Percentiles rank a stretch among this genome's conserved stretches.
These are phyloP conservation scores for Mycena sp. DNA, from an alignment of 1,284 basidiomycete genomes.

Conservation along the genomic window DNA sequence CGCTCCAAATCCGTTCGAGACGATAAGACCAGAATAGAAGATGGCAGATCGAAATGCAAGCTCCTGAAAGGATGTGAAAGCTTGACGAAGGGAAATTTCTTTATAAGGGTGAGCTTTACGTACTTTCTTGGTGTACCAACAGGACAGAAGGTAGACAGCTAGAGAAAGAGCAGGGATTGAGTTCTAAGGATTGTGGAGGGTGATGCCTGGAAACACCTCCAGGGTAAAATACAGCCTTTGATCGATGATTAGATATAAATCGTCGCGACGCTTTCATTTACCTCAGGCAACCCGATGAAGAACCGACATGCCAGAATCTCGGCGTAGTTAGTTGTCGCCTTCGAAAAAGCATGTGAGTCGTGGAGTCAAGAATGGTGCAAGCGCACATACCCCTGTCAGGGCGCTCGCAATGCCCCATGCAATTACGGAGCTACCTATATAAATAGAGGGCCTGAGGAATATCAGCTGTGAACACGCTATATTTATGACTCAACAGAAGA, in stretches of 20 bases:
- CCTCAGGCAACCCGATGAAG: constrained; percentile 72
- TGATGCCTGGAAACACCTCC: constrained; percentile 40
- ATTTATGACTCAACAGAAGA: neutral
- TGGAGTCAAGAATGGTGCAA: neutral
- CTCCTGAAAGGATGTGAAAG: constrained; percentile 51
- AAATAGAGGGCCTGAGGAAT: constrained; percentile 61
- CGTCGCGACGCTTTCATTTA: constrained; percentile 19
- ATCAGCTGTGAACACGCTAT: neutral
- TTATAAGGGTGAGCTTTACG: neutral
- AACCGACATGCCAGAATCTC: constrained; percentile 67
- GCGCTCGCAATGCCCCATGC: constrained; percentile 71
- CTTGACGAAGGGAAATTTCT: no score
- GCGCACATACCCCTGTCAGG: constrained; percentile 60
- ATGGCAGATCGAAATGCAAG: constrained; percentile 75
- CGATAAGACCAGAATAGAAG: constrained; percentile 73
- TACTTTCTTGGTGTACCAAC: constrained; percentile 74
- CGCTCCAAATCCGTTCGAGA: constrained; percentile 81
- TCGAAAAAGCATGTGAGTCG: neutral
- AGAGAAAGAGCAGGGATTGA: no score
- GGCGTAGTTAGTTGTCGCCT: constrained; percentile 65
- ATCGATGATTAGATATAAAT: neutral
- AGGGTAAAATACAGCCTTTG: constrained; percentile 68
- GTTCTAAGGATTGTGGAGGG: no score
- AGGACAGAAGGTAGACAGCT: constrained; percentile 66
- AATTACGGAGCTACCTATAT: constrained; percentile 68